Percentiles rank a stretch among this genome's conserved stretches.
Conservation (phyloP, 2,329 filamentous ascomycete genomes). For the Diplodia seriata region DNA sequence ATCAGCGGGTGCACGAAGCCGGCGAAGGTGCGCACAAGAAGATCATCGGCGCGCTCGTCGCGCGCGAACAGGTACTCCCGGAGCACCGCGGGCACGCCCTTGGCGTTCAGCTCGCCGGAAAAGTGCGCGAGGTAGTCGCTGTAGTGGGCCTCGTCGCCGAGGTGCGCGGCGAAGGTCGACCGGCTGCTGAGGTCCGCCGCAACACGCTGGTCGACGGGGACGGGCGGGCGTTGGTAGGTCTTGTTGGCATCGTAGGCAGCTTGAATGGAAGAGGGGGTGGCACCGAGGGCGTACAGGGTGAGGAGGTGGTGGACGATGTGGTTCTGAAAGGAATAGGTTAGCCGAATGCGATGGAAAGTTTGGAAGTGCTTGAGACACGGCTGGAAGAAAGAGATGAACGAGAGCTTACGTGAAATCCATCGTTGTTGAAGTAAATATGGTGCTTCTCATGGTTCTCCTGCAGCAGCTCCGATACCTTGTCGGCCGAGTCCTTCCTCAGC, state of each 20-base stretch:
- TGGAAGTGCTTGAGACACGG: neutral
- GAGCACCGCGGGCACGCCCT: conserved; percentile 68
- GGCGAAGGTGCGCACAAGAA: conserved; percentile 72
- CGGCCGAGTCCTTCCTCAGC: conserved; percentile 65
- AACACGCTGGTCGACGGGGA: conserved; percentile 57
- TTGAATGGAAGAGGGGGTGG: conserved; percentile 65
- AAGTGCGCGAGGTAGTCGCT: conserved; percentile 79
- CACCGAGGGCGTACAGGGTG: conserved; percentile 77
- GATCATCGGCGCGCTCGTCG: conserved; percentile 68
- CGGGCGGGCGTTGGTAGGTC: conserved; percentile 67
- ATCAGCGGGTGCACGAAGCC: conserved; percentile 82
- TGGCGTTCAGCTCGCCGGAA: conserved; percentile 70
- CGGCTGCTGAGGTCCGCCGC: conserved; percentile 65
- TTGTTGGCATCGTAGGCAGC: conserved; percentile 69
- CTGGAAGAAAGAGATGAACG: neutral
- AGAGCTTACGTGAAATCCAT: conserved; percentile 69
- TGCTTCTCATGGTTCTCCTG: conserved; percentile 77
- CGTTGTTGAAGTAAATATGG: conserved; percentile 80
- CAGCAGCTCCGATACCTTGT: conserved; percentile 69
- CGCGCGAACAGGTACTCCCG: conserved; percentile 72
- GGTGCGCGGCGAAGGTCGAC: conserved; percentile 61
- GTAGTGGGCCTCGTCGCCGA: conserved; percentile 72
- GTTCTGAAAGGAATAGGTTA: conserved; percentile 51
- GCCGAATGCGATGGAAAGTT: conserved; percentile 1
- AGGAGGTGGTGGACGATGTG: conserved; percentile 83